These are phyloP conservation scores for Gnomoniopsis sp. DNA, from an alignment of 2,329 filamentous ascomycete species.

Conservation along the genomic window DNA sequence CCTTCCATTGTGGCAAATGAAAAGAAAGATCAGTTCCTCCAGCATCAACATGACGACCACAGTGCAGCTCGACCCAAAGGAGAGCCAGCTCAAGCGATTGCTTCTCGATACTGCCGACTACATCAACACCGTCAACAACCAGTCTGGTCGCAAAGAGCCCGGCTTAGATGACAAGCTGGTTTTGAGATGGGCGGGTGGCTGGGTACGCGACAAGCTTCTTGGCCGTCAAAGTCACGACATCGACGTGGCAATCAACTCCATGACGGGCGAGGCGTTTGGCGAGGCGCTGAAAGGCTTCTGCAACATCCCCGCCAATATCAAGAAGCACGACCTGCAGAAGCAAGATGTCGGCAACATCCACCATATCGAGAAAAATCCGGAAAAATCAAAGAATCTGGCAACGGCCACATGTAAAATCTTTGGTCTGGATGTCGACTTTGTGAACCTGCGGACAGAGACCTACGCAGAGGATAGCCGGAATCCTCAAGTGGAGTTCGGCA, in stretches of 20 bases:
- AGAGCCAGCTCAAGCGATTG: constrained; percentile 69
- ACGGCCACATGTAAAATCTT: constrained; percentile 85
- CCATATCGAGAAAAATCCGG: constrained; percentile 87
- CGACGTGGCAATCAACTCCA: constrained; percentile 79
- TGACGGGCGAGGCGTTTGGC: constrained; percentile 79
- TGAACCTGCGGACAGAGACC: constrained; percentile 89
- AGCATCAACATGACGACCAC: constrained; percentile 19
- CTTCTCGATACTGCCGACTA: constrained; percentile 78
- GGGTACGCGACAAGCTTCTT: constrained; percentile 82
- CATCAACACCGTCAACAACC: constrained; percentile 45
- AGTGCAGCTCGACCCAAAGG: constrained; percentile 62
- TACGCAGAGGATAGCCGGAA: constrained; percentile 88
- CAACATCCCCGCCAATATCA: constrained; percentile 53
- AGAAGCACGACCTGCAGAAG: constrained; percentile 55
- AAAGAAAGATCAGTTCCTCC: constrained; percentile 16
- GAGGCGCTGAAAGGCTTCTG: constrained; percentile 66
- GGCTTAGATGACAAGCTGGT: constrained; percentile 47
- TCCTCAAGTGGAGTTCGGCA: constrained; percentile 90
- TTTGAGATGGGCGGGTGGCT: constrained; percentile 79
- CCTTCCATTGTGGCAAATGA: constrained; percentile 14
- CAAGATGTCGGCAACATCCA: constrained; percentile 72
- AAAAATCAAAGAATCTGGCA: constrained; percentile 95
- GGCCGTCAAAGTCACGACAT: constrained; percentile 73
- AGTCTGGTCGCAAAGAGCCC: neutral
- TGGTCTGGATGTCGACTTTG: constrained; percentile 86